Percentiles rank a stretch among this genome's conserved stretches.
These are phyloP conservation scores for Acanthochlamys bracteata DNA, from an alignment of 106 monocot species.

Conservation along the genomic window DNA sequence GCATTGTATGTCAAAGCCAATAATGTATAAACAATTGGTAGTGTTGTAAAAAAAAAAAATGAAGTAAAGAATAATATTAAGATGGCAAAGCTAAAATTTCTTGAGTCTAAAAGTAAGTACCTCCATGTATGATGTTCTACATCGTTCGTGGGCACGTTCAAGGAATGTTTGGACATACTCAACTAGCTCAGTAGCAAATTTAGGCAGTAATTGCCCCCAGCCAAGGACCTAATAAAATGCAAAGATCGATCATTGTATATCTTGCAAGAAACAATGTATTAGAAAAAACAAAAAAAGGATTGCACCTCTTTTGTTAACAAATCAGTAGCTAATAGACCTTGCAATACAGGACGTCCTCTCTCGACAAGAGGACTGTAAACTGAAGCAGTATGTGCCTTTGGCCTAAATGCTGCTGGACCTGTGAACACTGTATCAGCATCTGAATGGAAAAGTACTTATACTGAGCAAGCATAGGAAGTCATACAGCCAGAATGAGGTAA, in stretches of 20 bases:
- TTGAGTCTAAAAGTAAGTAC: constrained; percentile 13
- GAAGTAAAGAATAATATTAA: background rate
- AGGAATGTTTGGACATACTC: constrained; percentile 96
- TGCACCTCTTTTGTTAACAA: constrained; percentile 84
- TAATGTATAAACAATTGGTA: too few relatives aligned
- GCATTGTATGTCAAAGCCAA: too few relatives aligned
- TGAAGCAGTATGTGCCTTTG: constrained; percentile 51
- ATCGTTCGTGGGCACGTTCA: constrained; percentile 89
- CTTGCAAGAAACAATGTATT: background rate
- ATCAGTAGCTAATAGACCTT: constrained; percentile 87
- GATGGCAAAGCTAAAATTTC: background rate
- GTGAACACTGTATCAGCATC: constrained; percentile 1
- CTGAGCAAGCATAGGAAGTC: background rate
- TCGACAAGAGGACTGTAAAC: constrained; percentile 59
- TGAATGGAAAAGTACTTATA: background rate
- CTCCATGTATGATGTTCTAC: constrained; percentile 90
- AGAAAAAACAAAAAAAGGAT: background rate
- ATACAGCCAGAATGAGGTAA: background rate
- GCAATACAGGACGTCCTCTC: constrained; percentile 86
- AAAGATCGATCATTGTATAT: background rate
- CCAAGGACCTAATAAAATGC: constrained; percentile 54
- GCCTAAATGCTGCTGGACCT: constrained; percentile 98
- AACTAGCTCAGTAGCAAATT: constrained; percentile 82
- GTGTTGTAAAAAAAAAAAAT: background rate
- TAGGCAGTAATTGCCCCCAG: constrained; percentile 95